Percentiles rank a stretch among this genome's conserved stretches.
Evolutionary conservation across 164 flowering plant species (phyloP).

Genomic region (Sedum album): DNA sequence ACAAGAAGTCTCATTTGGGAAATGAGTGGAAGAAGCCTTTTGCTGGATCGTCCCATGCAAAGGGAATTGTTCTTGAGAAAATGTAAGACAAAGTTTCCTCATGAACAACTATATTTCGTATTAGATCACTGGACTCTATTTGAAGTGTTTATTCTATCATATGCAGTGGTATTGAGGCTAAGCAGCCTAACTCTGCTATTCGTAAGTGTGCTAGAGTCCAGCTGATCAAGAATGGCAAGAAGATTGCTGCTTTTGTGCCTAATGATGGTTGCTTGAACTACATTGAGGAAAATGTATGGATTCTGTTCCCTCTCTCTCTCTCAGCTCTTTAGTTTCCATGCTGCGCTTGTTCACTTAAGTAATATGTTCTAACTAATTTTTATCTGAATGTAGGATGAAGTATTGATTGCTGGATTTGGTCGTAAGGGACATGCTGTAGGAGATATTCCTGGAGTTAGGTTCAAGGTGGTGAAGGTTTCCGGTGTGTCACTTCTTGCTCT

Average conservation of each 20-base stretch:
- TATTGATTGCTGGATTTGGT: constrained; percentile 83
- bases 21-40: constrained; percentile 91
- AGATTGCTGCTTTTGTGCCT: constrained; percentile 87
- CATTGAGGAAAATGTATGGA: constrained; percentile 73
- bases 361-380: no score
- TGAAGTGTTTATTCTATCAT: not conserved
- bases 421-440: constrained; percentile 85
- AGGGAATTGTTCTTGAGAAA: constrained; percentile 81
- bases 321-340: not conserved
- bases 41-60: constrained; percentile 86
- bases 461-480: constrained; percentile 81
- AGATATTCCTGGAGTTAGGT: constrained; percentile 85
- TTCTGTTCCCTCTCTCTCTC: no score
- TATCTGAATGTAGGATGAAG: constrained; percentile 49
- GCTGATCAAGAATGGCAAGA: constrained; percentile 19
- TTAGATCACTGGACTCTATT: not conserved
- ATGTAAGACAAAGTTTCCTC: constrained; percentile 25
- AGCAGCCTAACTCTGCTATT: constrained; percentile 5
- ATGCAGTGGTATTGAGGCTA: constrained; percentile 1
- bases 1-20: constrained; percentile 75
- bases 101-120: not conserved
- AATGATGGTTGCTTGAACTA: constrained; percentile 86
- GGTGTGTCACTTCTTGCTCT: constrained; percentile 79
- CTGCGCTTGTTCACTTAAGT: not conserved
- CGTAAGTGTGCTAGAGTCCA: constrained; percentile 2